Conservation (phyloP, 495 filamentous ascomycete genomes). For the Hapsidospora chrysogenum region DNA sequence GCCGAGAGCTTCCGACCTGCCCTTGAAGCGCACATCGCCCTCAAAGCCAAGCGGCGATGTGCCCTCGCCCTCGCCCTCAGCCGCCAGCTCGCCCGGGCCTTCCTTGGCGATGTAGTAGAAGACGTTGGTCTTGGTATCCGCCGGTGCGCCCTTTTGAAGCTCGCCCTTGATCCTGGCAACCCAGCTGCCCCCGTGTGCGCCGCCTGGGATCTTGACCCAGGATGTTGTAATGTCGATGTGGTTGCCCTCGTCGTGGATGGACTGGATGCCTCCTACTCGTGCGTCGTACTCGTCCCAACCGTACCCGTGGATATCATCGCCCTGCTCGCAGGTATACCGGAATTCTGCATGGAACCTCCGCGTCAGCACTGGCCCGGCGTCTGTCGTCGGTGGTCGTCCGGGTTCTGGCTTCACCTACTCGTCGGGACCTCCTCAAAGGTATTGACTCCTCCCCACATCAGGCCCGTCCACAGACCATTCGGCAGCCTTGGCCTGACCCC, state of each 20-base stretch:
- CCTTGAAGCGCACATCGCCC: slow-evolving; percentile 58
- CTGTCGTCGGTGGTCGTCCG: not conserved
- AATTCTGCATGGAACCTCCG: slow-evolving; percentile 38
- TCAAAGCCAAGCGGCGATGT: slow-evolving; percentile 42
- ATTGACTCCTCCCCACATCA: slow-evolving; percentile 86
- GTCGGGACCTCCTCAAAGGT: slow-evolving; percentile 59
- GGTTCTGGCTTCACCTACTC: slow-evolving; percentile 39
- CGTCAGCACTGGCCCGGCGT: not conserved
- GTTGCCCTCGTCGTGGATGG: slow-evolving; percentile 79
- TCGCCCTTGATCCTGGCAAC: slow-evolving; percentile 72
- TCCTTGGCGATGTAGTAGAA: slow-evolving; percentile 72
- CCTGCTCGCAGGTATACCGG: slow-evolving; percentile 89
- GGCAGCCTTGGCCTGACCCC: slow-evolving; percentile 78
- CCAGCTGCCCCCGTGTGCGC: slow-evolving; percentile 80
- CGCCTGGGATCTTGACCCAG: slow-evolving; percentile 86
- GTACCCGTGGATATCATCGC: slow-evolving; percentile 88
- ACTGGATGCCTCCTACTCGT: slow-evolving; percentile 69
- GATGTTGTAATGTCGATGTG: slow-evolving; percentile 76
- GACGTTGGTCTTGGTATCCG: slow-evolving; percentile 54
- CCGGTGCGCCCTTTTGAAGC: slow-evolving; percentile 46
- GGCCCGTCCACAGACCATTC: slow-evolving; percentile 63
- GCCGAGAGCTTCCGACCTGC: slow-evolving; percentile 60
- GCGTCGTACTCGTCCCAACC: slow-evolving; percentile 96
- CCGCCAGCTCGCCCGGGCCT: slow-evolving; percentile 35
- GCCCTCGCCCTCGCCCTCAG: slow-evolving; percentile 32